Evolutionary conservation across 768 basidiomycete genomes (phyloP), one percentile per base, ranked within the genome.

Genomic region (Mycena haematopus): DNA sequence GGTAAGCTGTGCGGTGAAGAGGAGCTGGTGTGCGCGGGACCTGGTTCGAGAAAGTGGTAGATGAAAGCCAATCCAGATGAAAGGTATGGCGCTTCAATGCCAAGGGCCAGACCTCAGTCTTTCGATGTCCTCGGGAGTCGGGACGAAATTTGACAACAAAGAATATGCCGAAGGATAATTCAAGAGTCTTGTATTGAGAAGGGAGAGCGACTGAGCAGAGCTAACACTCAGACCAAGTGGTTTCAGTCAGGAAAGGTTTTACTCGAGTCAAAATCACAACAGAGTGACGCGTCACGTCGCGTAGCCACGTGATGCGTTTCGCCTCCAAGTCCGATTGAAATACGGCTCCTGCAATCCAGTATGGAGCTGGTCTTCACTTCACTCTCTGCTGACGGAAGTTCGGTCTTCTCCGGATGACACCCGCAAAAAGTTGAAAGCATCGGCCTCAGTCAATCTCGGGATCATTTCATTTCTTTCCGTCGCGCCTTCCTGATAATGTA

Each of bases 51-150:
- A n/a, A 29, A 17, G 21, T 3, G 14, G 13, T 17, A 25, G 21
- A 47, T 47, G 33, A 56, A 56, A 56, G 55, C 22, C 45, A 47
- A 38, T 46, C 19, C 44, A 35, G 25, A 56, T 56, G 56, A 56
- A 56, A 46, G 55, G 45, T 46, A 56, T 29, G 21, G 21, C 33
- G 21, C 31, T 35, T n/a, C 50, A 51, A 8, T 3, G 21, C 6
- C 29, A 31, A 31, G 40, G 6, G 40, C 7, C 40, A 19, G 17
- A 45, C 22, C 44, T 22, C 44, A 45, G 44, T 22, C 44, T 9
- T 8, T 11, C 10, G 22, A 14, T 10, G 10, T 22, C 44, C 21
- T 45, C 22, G 21, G 44, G 11, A 9, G 2, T 24, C 7, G n/a
- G n/a, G n/a, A n/a, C n/a, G 22, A 10, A 45, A n/a, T 42, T 42